Percentiles rank a stretch among this genome's conserved stretches.
phyloP scores from a whole-genome alignment of 2,329 filamentous ascomycete species.

The Fusarium virguliforme region DNA sequence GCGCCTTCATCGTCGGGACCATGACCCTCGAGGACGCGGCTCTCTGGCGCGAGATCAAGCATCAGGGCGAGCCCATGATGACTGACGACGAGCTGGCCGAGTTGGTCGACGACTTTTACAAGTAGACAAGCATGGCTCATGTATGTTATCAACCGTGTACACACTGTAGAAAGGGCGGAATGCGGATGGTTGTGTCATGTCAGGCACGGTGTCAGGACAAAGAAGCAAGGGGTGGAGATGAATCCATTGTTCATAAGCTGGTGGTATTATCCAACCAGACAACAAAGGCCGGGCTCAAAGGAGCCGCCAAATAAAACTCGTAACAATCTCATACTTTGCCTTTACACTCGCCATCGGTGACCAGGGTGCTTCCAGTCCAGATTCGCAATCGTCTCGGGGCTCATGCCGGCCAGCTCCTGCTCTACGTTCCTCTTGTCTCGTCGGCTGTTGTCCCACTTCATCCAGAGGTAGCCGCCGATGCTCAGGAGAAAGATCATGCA shows the following conservation, averaged over 20 bases:
- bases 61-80: neutral
- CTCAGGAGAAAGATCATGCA: constrained; percentile 69
- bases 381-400: constrained; percentile 69
- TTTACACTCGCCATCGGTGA: constrained; percentile 70
- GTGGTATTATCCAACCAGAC: constrained; percentile 6
- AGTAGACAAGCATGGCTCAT: neutral
- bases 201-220: neutral
- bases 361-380: constrained; percentile 79
- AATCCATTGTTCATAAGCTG: neutral
- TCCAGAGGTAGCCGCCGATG: constrained; percentile 70
- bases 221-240: neutral
- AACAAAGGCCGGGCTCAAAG: constrained; percentile 6
- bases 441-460: constrained; percentile 74
- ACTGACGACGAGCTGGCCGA: constrained; percentile 10
- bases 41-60: neutral
- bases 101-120: constrained; percentile 1
- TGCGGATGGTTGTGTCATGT: neutral
- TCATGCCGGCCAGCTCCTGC: constrained; percentile 70
- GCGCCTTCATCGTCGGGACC: neutral
- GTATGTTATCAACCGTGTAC: neutral
- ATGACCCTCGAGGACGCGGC: neutral
- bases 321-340: constrained; percentile 2
- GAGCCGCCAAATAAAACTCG: constrained; percentile 1
- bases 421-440: constrained; percentile 71
- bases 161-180: neutral